Evolutionary conservation across 1,139 yeast species (phyloP), one percentile per base, ranked within the genome.

Genomic region (Chernovozyma aurita): DNA sequence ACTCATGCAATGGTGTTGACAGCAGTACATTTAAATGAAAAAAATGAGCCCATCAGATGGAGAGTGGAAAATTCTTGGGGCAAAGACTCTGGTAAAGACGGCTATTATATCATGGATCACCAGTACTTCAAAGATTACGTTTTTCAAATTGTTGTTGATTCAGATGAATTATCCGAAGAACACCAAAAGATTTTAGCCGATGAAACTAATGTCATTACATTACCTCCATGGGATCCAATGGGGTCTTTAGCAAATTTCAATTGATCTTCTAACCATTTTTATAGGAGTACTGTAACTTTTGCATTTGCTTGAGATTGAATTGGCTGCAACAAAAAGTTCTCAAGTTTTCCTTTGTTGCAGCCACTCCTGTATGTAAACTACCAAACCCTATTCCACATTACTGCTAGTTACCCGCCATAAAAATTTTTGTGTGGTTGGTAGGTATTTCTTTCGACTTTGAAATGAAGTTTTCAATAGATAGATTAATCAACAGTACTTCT

Each of bases 1-100:
- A 48, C 51, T 11, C 50, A 47, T 28, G 51, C 51, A 28, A 48
- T 48, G 52, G 41, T 39, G 4, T 64, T 59, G 31, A 48, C 51
- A n/a, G 51, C 45, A 2, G 51, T 48, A n/a, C 51, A 47, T 29
- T 34, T 47, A 31, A 45, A 48, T 34, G 37, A 39, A 13, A 16
- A 36, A 8, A 47, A 47, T 5, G 38, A 40, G 11, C 51, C 52
- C 12, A 41, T 48, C 15, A 34, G 51, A 21, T 47, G 50, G 50
- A 40, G 43, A 24, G 51, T 48, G 21, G 50, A 48, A 32, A 48
- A 46, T 37, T 47, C 50, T 18, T 47, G 50, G 50, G 52, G 51
- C 28, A 44, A 48, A 24, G 43, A 43, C 11, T 39, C 46, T 16
- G 51, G 52, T 29, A 48, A 47, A 22, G 42, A 47, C 11, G 52